Conservation (phyloP, 192 early-diverging fungal species). For the Coemansia sp. region DNA sequence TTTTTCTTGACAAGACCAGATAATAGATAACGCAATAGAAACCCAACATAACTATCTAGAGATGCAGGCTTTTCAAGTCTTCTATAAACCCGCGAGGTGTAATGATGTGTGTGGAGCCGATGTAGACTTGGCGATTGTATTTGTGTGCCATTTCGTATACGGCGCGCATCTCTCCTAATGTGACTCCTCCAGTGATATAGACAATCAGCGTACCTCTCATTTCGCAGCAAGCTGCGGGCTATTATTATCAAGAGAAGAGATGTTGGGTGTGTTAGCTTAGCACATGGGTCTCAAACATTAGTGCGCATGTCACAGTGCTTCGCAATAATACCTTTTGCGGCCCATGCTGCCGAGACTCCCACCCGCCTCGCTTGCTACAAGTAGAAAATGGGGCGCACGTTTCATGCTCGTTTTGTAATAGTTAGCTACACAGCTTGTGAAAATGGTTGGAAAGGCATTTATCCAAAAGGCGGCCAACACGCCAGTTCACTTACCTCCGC, state of each 20-base stretch:
- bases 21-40: neutral
- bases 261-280: neutral
- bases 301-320: neutral
- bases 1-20: conserved; percentile 17
- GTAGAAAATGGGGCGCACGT: neutral
- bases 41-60: neutral
- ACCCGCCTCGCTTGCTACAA: conserved; percentile 8
- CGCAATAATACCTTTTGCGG: neutral
- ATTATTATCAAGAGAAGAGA: neutral
- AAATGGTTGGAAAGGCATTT: neutral
- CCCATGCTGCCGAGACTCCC: conserved; percentile 3
- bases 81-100: conserved; percentile 52
- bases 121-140: conserved; percentile 46
- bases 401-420: neutral
- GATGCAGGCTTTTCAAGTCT: conserved; percentile 40
- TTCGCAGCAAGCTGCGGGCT: neutral
- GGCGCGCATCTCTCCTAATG: conserved; percentile 51
- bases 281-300: neutral
- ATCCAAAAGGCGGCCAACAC: too few relatives aligned
- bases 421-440: neutral
- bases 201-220: conserved; percentile 37
- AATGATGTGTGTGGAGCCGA: conserved; percentile 54
- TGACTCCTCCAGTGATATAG: conserved; percentile 53
- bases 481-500: conserved; percentile 25
- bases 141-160: conserved; percentile 48